phyloP scores from a whole-genome alignment of 768 basidiomycete species.

The Tylopilus rubrobrunneus region DNA sequence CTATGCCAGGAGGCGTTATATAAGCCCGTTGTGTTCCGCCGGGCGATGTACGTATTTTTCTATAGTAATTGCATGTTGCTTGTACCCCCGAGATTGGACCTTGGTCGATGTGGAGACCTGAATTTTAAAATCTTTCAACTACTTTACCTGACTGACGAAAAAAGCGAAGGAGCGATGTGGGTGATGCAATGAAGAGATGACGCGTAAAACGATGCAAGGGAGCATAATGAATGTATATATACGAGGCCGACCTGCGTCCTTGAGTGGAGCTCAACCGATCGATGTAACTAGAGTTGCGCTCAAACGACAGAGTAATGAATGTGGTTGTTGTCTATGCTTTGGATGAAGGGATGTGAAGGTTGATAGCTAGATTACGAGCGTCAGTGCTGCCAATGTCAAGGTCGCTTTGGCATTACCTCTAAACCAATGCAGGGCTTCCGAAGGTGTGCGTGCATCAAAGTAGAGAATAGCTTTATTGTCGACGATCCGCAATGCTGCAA shows the following conservation, averaged over 20 bases:
- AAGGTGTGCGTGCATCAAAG: slow-evolving; percentile 80
- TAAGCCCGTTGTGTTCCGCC: neutral
- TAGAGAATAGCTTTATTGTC: slow-evolving; percentile 92
- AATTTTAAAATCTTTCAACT: slow-evolving; percentile 14
- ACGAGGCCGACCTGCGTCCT: slow-evolving; percentile 25
- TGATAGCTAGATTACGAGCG: slow-evolving; percentile 56
- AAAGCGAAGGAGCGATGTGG: slow-evolving; percentile 17
- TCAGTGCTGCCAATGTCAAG: slow-evolving; percentile 4
- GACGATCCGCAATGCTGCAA: slow-evolving; percentile 74
- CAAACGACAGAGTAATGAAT: slow-evolving; percentile 6
- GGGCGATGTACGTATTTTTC: too few relatives aligned
- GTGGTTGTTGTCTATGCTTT: slow-evolving; percentile 50
- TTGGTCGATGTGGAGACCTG: neutral
- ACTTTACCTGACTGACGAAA: slow-evolving; percentile 25
- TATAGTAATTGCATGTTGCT: neutral
- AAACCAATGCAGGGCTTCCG: slow-evolving; percentile 87
- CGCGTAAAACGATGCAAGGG: slow-evolving; percentile 27
- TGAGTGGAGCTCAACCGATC: slow-evolving; percentile 11
- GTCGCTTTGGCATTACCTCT: slow-evolving; percentile 52
- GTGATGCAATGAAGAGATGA: slow-evolving; percentile 33
- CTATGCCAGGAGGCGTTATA: neutral
- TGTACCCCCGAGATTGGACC: neutral
- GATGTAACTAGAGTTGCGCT: slow-evolving; percentile 3
- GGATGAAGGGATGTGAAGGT: slow-evolving; percentile 81
- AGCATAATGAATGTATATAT: slow-evolving; percentile 37